phyloP scores from a whole-genome alignment of 345 rosid species.

The Syzygium grande region DNA sequence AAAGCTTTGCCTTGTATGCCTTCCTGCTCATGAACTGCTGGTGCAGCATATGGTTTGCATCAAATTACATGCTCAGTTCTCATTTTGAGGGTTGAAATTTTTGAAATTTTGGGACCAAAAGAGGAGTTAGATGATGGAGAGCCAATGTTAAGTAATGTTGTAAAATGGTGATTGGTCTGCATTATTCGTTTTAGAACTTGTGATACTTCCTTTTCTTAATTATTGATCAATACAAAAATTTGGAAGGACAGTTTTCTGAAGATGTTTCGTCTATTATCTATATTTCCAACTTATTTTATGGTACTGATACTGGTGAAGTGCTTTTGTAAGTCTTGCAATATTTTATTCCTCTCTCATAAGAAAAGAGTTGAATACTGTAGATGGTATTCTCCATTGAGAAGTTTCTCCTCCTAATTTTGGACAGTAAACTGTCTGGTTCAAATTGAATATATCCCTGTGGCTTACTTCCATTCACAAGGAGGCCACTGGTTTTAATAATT shows the following conservation, averaged over 20 bases:
- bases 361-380: background rate
- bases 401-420: background rate
- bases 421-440: conserved; percentile 31
- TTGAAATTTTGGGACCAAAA: background rate
- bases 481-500: conserved; percentile 67
- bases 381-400: background rate
- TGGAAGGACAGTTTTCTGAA: background rate
- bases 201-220: background rate
- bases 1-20: background rate
- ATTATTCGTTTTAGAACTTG: background rate
- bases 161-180: background rate
- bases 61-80: background rate
- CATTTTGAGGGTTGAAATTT: background rate
- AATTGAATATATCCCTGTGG: conserved; percentile 78
- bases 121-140: background rate
- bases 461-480: conserved; percentile 86
- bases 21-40: background rate
- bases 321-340: background rate
- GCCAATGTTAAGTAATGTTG: background rate
- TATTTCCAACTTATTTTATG: background rate
- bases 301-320: background rate
- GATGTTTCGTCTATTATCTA: background rate
- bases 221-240: background rate
- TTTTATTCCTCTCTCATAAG: background rate
- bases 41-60: background rate